These are phyloP conservation scores for Madurella fahalii DNA, from an alignment of 2,329 filamentous ascomycete species.

Conservation along the genomic window DNA sequence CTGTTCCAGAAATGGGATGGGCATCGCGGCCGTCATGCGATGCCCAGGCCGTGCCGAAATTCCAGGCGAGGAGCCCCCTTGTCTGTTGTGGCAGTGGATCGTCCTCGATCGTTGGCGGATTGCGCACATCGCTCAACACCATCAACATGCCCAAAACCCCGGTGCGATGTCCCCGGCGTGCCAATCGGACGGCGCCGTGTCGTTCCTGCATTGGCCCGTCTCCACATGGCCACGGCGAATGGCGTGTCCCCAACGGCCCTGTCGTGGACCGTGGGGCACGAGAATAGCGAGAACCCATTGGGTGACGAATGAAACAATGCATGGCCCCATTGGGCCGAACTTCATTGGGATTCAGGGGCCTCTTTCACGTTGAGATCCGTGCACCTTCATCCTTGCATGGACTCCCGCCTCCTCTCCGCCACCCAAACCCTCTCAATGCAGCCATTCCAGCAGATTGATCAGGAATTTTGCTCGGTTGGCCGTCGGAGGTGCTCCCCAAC, in stretches of 20 bases:
- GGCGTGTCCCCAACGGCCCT: not conserved
- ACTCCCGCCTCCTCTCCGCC: conserved; percentile 1
- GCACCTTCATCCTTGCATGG: not conserved
- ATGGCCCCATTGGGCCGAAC: not conserved
- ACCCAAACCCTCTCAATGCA: conserved; percentile 1
- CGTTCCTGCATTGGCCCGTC: conserved; percentile 2
- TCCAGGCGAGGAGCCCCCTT: too few relatives aligned
- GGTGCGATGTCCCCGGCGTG: not conserved
- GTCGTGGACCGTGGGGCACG: not conserved
- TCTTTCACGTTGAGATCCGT: not conserved
- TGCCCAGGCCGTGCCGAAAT: too few relatives aligned
- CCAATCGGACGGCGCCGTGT: conserved; percentile 6
- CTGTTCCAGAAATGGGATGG: too few relatives aligned
- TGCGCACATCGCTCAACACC: not conserved
- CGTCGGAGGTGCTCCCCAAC: not conserved
- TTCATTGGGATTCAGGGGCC: not conserved
- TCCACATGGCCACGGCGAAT: not conserved
- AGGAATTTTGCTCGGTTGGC: too few relatives aligned
- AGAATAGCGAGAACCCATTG: not conserved
- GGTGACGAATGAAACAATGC: not conserved
- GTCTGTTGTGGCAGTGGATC: not conserved
- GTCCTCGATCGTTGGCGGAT: not conserved
- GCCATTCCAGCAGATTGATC: not conserved
- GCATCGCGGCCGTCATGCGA: too few relatives aligned
- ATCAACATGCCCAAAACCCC: not conserved